These are phyloP conservation scores for Irineochytrium annulatum DNA, from an alignment of 192 early-diverging fungal genomes.

Conservation along the genomic window DNA sequence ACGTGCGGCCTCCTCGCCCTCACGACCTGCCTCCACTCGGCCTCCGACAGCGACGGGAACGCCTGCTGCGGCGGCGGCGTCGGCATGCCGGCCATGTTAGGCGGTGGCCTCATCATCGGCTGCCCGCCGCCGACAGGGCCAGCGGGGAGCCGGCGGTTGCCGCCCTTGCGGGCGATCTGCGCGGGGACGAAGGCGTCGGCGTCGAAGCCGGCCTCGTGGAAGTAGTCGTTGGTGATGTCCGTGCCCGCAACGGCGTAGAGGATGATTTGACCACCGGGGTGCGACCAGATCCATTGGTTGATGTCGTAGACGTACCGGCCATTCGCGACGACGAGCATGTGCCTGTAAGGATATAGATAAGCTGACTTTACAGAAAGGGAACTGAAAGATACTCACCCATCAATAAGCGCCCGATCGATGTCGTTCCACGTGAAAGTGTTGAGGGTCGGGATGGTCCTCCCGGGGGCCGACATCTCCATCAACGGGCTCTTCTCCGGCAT, in stretches of 20 bases:
- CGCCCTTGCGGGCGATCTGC: conserved; percentile 6
- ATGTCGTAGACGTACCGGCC: conserved; percentile 43
- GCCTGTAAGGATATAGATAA: conserved; percentile 5
- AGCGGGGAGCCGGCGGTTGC: neutral
- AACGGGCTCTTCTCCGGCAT: neutral
- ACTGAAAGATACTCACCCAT: conserved; percentile 14
- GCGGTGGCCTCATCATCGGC: too few species aligned
- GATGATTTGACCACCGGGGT: conserved; percentile 46
- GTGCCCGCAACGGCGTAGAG: conserved; percentile 40
- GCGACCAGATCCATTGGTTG: conserved; percentile 34
- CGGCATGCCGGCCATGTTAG: neutral
- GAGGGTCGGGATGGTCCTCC: neutral
- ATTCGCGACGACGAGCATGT: conserved; percentile 41
- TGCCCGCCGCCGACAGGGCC: neutral
- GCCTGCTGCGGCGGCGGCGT: neutral
- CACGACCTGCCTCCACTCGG: conserved; percentile 34
- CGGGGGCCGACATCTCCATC: neutral
- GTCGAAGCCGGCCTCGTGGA: conserved; percentile 41
- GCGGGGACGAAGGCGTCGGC: conserved; percentile 35
- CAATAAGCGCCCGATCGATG: conserved; percentile 26
- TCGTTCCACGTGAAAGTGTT: conserved; percentile 33
- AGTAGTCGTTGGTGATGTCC: conserved; percentile 45
- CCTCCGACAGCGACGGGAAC: conserved; percentile 19
- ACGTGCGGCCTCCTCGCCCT: conserved; percentile 36
- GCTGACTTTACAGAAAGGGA: neutral